These are phyloP conservation scores for Gossypium rotundifolium DNA, from an alignment of 345 rosid genomes.

Conservation along the genomic window DNA sequence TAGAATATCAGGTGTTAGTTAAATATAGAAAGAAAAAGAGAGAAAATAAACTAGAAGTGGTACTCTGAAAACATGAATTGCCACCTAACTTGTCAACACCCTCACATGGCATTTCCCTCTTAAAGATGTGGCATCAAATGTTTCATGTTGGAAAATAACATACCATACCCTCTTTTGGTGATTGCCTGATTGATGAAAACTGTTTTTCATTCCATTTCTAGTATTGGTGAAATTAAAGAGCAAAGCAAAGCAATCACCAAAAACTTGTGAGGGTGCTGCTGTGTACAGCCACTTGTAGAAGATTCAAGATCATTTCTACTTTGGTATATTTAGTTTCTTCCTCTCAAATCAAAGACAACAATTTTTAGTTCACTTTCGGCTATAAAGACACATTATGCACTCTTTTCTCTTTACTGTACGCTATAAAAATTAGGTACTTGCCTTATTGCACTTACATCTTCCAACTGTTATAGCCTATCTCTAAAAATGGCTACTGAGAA, in stretches of 20 bases:
- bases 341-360: constrained; percentile 19
- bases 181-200: neutral
- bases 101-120: neutral
- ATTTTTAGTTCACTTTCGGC: constrained; percentile 21
- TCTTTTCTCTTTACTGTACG: too few relatives aligned
- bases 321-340: constrained; percentile 25
- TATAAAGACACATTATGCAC: neutral
- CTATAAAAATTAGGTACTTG: too few relatives aligned
- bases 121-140: neutral
- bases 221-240: neutral
- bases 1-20: neutral
- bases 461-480: neutral
- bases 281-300: neutral
- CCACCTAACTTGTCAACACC: neutral
- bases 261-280: neutral
- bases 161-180: neutral
- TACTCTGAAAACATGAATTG: neutral
- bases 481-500: constrained; percentile 31
- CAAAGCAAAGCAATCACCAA: neutral
- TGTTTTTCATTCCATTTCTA: neutral
- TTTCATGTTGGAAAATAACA: neutral
- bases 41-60: neutral
- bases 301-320: neutral
- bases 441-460: constrained; percentile 1
- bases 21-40: neutral